phyloP scores from a whole-genome alignment of 2,329 filamentous ascomycete species.

The Fusarium sp. region DNA sequence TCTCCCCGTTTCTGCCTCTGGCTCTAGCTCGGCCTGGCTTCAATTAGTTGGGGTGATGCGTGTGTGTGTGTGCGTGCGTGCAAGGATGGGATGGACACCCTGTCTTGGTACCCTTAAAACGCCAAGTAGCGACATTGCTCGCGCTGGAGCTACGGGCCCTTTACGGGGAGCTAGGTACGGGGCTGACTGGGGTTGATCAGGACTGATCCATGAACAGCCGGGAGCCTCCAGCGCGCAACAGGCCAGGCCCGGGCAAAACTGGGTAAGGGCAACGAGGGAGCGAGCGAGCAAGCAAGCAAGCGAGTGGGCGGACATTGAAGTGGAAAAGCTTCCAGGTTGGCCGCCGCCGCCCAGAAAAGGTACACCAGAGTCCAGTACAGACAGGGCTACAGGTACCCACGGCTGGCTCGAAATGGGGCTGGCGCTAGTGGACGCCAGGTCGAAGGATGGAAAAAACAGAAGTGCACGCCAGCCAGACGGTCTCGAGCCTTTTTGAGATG shows the following conservation, averaged over 20 bases:
- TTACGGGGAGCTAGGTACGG: conserved; percentile 40
- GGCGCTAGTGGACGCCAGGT: conserved; percentile 41
- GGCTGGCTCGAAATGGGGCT: conserved; percentile 36
- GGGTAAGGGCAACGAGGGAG: conserved; percentile 9
- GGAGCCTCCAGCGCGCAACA: conserved; percentile 7
- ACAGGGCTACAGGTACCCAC: conserved; percentile 18
- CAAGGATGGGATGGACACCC: conserved; percentile 35
- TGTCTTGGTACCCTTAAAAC: conserved; percentile 40
- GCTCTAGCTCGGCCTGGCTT: conserved; percentile 30
- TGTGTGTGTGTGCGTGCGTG: conserved; percentile 25
- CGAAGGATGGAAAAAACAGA: conserved; percentile 42
- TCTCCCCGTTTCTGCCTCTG: conserved; percentile 42
- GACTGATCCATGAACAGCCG: conserved; percentile 14
- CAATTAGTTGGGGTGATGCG: conserved; percentile 38
- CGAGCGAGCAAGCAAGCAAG: background rate
- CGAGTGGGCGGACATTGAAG: background rate
- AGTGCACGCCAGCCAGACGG: conserved; percentile 15
- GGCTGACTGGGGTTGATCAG: conserved; percentile 37
- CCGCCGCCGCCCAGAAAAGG: background rate
- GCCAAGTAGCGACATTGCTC: conserved; percentile 41
- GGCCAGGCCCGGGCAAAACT: background rate
- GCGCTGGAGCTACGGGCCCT: conserved; percentile 40
- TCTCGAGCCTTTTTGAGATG: conserved; percentile 19
- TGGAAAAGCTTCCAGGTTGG: background rate
- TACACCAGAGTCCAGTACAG: background rate